A percentile compares a stretch with the other conserved stretches of the same genome.
Evolutionary conservation across 768 basidiomycete species (phyloP).

Genomic region (Pulveroboletus sp.): DNA sequence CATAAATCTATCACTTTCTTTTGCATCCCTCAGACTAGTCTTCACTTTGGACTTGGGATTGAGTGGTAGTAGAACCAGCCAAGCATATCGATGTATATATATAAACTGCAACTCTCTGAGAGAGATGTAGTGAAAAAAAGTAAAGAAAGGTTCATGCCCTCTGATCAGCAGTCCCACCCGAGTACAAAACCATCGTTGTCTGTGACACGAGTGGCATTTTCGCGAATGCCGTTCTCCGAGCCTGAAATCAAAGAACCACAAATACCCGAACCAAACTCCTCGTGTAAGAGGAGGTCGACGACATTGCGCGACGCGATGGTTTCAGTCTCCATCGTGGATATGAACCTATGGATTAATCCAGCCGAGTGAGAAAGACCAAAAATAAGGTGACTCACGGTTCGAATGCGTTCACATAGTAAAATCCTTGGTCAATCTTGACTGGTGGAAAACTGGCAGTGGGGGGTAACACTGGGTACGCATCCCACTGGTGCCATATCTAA

Average conservation of each 20-base stretch:
- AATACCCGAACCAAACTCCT: conserved; percentile 69
- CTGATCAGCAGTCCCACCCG: conserved; percentile 71
- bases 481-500: conserved; percentile 52
- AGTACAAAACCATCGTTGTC: conserved; percentile 48
- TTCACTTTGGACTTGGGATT: too few species aligned
- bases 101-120: not conserved
- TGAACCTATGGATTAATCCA: conserved; percentile 46
- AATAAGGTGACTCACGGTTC: conserved; percentile 63
- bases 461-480: conserved; percentile 72
- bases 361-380: conserved; percentile 1
- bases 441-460: conserved; percentile 72
- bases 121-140: not conserved
- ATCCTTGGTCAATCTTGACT: conserved; percentile 68
- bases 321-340: conserved; percentile 94
- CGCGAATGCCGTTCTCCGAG: conserved; percentile 12
- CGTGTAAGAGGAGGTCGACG: conserved; percentile 73
- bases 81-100: conserved; percentile 1
- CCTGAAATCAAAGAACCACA: conserved; percentile 49
- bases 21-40: too few species aligned
- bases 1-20: too few species aligned
- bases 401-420: conserved; percentile 91
- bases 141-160: not conserved
- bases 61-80: not conserved
- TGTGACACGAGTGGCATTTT: conserved; percentile 9
- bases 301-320: conserved; percentile 80